Evolutionary conservation across 768 basidiomycete genomes (phyloP).

Genomic region (Leccinum sublutescens): DNA sequence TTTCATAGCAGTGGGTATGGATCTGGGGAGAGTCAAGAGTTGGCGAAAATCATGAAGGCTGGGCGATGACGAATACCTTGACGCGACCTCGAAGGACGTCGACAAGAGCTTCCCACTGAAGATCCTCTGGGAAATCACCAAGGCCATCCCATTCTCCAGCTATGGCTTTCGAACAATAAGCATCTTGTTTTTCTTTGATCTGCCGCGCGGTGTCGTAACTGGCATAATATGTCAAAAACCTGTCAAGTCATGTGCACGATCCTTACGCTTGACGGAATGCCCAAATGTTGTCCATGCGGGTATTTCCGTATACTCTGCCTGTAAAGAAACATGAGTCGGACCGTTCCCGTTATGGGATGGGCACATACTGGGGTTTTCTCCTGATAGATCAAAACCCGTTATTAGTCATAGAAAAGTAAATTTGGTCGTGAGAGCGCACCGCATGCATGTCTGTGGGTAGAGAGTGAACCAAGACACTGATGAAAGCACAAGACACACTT

Average conservation of each 20-base stretch:
- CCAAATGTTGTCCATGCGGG: constrained; percentile 50
- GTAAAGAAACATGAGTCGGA: background rate
- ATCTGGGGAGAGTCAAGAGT: constrained; percentile 18
- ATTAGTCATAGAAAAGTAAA: background rate
- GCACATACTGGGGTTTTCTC: constrained; percentile 47
- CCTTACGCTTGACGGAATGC: constrained; percentile 50
- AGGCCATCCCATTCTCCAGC: constrained; percentile 40
- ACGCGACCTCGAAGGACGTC: constrained; percentile 86
- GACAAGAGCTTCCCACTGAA: constrained; percentile 74
- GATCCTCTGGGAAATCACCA: constrained; percentile 63
- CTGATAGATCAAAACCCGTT: constrained; percentile 20
- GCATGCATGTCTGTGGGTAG: constrained; percentile 52
- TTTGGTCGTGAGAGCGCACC: constrained; percentile 32
- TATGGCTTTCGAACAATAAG: constrained; percentile 46
- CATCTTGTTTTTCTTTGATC: constrained; percentile 55
- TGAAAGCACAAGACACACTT: constrained; percentile 17
- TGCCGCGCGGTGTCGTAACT: constrained; percentile 54
- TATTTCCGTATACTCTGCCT: constrained; percentile 32
- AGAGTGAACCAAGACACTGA: constrained; percentile 4
- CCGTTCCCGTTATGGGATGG: background rate
- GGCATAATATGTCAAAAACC: background rate
- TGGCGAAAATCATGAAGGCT: background rate
- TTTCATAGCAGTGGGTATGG: constrained; percentile 46
- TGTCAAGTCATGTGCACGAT: background rate
- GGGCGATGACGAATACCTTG: constrained; percentile 42